phyloP scores from a whole-genome alignment of 108 stramenopile species.

The Skeletonema tropicum region DNA sequence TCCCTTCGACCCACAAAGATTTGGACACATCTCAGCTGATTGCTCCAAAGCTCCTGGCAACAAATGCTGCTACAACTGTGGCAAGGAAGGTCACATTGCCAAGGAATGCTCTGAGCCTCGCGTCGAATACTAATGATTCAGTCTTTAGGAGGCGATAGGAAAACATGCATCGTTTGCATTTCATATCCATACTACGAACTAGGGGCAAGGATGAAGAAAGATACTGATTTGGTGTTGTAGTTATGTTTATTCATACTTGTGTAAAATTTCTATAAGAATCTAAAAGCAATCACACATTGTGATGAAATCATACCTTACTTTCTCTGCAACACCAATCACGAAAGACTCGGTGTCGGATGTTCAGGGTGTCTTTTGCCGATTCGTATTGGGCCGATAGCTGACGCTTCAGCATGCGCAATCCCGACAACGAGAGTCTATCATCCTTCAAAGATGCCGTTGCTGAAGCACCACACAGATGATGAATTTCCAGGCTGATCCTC shows the following conservation, averaged over 20 bases:
- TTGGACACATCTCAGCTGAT: slow-evolving; percentile 71
- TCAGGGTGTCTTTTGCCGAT: slow-evolving; percentile 57
- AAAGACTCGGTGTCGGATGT: slow-evolving; percentile 68
- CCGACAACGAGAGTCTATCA: slow-evolving; percentile 30
- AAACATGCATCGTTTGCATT: background rate
- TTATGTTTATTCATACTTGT: slow-evolving; percentile 31
- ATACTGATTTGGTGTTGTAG: slow-evolving; percentile 17
- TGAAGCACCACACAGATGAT: background rate
- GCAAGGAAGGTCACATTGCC: slow-evolving; percentile 70
- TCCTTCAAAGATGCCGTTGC: background rate
- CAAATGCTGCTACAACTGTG: slow-evolving; percentile 86
- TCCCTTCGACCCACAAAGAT: slow-evolving; percentile 6
- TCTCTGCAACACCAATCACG: slow-evolving; percentile 70
- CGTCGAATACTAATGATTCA: slow-evolving; percentile 10
- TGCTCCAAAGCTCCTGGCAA: slow-evolving; percentile 69
- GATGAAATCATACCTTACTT: background rate
- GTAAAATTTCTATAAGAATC: background rate
- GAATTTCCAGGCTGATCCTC: slow-evolving; percentile 23
- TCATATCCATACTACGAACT: slow-evolving; percentile 7
- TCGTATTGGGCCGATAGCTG: slow-evolving; percentile 60
- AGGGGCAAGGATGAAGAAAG: slow-evolving; percentile 6
- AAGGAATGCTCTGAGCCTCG: slow-evolving; percentile 30
- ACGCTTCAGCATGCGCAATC: slow-evolving; percentile 57
- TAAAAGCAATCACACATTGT: slow-evolving; percentile 8
- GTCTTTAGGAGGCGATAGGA: background rate